Evolutionary conservation across 768 basidiomycete species (phyloP).

Genomic region (Gloeostereum incarnatum): DNA sequence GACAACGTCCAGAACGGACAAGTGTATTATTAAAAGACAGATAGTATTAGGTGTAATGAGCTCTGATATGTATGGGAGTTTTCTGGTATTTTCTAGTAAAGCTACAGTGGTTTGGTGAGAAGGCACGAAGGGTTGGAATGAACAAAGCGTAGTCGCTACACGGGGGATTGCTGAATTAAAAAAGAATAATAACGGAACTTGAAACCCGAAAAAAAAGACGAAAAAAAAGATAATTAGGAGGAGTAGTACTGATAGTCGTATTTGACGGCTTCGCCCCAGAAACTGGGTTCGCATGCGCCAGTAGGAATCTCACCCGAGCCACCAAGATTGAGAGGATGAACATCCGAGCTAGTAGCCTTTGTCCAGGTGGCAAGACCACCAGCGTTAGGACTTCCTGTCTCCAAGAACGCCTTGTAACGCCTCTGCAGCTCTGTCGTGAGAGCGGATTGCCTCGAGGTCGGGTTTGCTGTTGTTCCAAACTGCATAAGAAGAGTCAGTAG

Average conservation of each 20-base stretch:
- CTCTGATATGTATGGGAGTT: no score
- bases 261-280: conserved; percentile 55
- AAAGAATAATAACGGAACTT: no score
- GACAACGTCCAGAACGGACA: no score
- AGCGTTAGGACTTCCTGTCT: conserved; percentile 53
- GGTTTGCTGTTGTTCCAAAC: conserved; percentile 50
- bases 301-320: conserved; percentile 39
- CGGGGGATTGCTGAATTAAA: no score
- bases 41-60: no score
- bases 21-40: no score
- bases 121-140: no score
- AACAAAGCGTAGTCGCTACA: no score
- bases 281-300: conserved; percentile 53
- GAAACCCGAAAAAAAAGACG: no score
- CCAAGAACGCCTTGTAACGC: conserved; percentile 59
- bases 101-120: no score
- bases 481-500: conserved; percentile 10
- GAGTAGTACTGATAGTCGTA: conserved; percentile 78
- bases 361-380: conserved; percentile 42
- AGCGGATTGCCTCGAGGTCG: conserved; percentile 44
- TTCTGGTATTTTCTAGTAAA: no score
- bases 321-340: conserved; percentile 55
- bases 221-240: no score
- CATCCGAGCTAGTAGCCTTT: conserved; percentile 36
- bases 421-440: conserved; percentile 60